Evolutionary conservation across 331 rosid species (phyloP).

Genomic region (Arachis monticola): DNA sequence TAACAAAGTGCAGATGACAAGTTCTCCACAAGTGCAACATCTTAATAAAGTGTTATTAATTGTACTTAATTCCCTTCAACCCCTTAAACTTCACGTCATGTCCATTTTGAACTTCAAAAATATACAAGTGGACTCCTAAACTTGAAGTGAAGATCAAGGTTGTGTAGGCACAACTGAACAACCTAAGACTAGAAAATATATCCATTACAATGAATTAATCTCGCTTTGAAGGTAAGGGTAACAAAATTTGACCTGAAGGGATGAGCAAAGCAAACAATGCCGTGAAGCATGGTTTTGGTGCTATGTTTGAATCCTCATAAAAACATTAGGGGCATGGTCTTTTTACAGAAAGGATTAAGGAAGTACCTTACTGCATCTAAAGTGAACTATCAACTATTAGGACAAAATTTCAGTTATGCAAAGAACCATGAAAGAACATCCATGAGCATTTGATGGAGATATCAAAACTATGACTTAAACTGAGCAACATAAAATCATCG

Average conservation of each 20-base stretch:
- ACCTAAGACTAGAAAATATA: not conserved
- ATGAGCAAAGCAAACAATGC: conserved; percentile 14
- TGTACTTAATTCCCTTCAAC: too few species aligned
- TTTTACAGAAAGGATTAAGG: not conserved
- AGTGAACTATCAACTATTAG: not conserved
- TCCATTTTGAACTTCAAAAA: too few species aligned
- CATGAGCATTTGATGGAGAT: conserved; percentile 3
- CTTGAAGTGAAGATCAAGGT: too few species aligned
- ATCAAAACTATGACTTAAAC: not conserved
- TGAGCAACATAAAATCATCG: not conserved
- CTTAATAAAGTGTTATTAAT: too few species aligned
- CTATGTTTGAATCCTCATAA: conserved; percentile 16
- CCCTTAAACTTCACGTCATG: too few species aligned
- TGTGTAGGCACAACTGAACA: not conserved
- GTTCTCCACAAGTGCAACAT: not conserved
- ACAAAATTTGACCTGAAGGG: conserved; percentile 15
- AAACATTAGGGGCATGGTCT: not conserved
- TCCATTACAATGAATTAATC: not conserved
- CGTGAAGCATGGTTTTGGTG: not conserved
- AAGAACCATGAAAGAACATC: not conserved
- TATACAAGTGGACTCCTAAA: too few species aligned
- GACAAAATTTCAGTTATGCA: not conserved
- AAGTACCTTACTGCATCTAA: conserved; percentile 16
- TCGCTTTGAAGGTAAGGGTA: not conserved
- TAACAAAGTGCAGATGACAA: not conserved